Conservation (phyloP, 768 basidiomycete genomes). For the Podaxis sp. region DNA sequence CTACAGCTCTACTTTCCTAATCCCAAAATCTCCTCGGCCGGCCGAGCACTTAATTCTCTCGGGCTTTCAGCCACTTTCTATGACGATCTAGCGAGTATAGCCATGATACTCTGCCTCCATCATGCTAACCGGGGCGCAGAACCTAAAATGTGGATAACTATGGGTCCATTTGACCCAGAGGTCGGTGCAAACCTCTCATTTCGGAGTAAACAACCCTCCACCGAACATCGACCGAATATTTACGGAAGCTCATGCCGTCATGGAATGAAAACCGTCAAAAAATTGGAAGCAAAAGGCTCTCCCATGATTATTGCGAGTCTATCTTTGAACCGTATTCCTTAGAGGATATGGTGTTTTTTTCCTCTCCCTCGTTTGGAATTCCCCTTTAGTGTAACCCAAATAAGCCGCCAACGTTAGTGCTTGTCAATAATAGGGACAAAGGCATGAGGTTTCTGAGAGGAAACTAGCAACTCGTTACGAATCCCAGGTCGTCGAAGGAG, state of each 20-base stretch:
- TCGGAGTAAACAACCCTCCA: conserved; percentile 31
- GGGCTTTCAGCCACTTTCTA: background rate
- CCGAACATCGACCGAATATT: background rate
- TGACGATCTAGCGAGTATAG: background rate
- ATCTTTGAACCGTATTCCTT: conserved; percentile 45
- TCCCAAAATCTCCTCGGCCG: too few relatives aligned
- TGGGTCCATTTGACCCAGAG: conserved; percentile 50
- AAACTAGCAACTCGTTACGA: conserved; percentile 26
- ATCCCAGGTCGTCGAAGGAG: conserved; percentile 31
- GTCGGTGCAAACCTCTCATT: conserved; percentile 26
- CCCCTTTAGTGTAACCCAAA: conserved; percentile 42
- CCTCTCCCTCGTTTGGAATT: background rate
- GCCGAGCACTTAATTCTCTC: background rate
- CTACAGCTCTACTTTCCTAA: too few relatives aligned
- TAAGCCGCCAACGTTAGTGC: conserved; percentile 42
- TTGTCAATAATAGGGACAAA: conserved; percentile 48
- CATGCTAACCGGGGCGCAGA: background rate
- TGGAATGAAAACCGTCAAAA: conserved; percentile 55
- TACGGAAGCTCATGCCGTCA: background rate
- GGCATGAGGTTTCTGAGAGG: conserved; percentile 37
- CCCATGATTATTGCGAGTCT: conserved; percentile 55
- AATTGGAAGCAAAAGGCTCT: conserved; percentile 62
- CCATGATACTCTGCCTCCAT: background rate
- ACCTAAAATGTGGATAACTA: conserved; percentile 47
- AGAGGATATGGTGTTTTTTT: conserved; percentile 50